Percentiles rank a stretch among this genome's conserved stretches.
phyloP scores from a whole-genome alignment of 805 yeast genomes.

The Groenewaldozyma tartarivorans region DNA sequence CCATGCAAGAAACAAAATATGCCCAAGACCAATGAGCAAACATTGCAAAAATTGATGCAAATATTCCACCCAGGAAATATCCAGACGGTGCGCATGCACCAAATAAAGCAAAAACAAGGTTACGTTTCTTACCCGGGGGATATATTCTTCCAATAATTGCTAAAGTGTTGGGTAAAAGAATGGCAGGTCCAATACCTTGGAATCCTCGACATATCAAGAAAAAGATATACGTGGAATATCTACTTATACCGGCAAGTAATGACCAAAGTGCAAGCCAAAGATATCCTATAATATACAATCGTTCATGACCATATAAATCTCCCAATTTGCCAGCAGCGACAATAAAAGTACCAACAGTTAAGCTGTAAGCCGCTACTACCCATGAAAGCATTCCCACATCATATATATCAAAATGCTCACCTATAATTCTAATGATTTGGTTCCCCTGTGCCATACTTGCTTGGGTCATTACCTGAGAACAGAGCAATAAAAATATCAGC shows the following conservation, averaged over 20 bases:
- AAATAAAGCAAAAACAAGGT: conserved; percentile 44
- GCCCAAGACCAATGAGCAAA: conserved; percentile 50
- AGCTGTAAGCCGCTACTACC: conserved; percentile 36
- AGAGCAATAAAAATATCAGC: conserved; percentile 20
- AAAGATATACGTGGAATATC: background rate
- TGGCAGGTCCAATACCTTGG: conserved; percentile 37
- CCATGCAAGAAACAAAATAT: conserved; percentile 40
- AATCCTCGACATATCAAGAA: conserved; percentile 32
- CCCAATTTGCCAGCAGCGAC: conserved; percentile 34
- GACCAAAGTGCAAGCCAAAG: conserved; percentile 21
- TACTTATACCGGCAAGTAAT: conserved; percentile 10
- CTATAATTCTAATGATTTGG: conserved; percentile 24
- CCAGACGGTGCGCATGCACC: conserved; percentile 61
- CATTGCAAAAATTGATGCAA: conserved; percentile 41
- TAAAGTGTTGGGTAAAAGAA: conserved; percentile 32
- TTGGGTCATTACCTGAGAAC: conserved; percentile 33
- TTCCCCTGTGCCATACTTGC: conserved; percentile 28
- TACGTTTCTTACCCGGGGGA: conserved; percentile 40
- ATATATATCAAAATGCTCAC: conserved; percentile 22
- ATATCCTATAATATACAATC: conserved; percentile 23
- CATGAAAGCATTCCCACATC: conserved; percentile 32
- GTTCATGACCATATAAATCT: conserved; percentile 34
- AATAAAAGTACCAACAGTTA: conserved; percentile 38
- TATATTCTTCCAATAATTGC: conserved; percentile 32
- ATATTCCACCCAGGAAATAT: conserved; percentile 43